phyloP scores from a whole-genome alignment of 2,329 filamentous ascomycete genomes.

The Whalleya microplaca region DNA sequence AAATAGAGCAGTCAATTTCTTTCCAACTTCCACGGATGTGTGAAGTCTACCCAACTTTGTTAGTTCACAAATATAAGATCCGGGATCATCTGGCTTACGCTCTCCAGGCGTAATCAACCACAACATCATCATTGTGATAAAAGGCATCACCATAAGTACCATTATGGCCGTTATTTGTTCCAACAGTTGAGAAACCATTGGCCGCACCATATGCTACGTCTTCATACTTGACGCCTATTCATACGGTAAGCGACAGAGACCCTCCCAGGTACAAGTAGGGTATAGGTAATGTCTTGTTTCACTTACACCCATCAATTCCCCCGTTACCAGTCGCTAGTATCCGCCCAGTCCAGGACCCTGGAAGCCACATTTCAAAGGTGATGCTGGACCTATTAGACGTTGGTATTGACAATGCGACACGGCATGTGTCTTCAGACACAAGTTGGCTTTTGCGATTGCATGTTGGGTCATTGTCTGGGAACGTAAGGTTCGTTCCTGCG shows the following conservation, averaged over 20 bases:
- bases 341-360: conserved; percentile 47
- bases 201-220: conserved; percentile 47
- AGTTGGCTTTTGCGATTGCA: conserved; percentile 20
- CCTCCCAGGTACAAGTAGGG: background rate
- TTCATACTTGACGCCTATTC: conserved; percentile 45
- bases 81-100: conserved; percentile 14
- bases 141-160: conserved; percentile 41
- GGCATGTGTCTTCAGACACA: conserved; percentile 32
- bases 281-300: background rate
- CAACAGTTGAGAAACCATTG: conserved; percentile 49
- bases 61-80: background rate
- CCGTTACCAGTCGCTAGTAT: conserved; percentile 54
- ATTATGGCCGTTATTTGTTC: conserved; percentile 55
- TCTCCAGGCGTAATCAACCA: conserved; percentile 42
- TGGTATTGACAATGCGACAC: conserved; percentile 32
- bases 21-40: conserved; percentile 52
- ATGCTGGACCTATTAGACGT: conserved; percentile 46
- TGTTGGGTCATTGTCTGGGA: conserved; percentile 27
- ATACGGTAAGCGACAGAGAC: conserved; percentile 3
- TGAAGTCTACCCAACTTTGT: conserved; percentile 41
- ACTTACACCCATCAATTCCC: conserved; percentile 46
- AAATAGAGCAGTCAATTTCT: conserved; percentile 50
- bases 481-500: conserved; percentile 19
- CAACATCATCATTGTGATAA: conserved; percentile 41
- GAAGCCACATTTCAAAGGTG: conserved; percentile 51